Evolutionary conservation across 2,329 filamentous ascomycete genomes (phyloP), one percentile per base, ranked within the genome.

Genomic region (Gliomastix tumulicola): DNA sequence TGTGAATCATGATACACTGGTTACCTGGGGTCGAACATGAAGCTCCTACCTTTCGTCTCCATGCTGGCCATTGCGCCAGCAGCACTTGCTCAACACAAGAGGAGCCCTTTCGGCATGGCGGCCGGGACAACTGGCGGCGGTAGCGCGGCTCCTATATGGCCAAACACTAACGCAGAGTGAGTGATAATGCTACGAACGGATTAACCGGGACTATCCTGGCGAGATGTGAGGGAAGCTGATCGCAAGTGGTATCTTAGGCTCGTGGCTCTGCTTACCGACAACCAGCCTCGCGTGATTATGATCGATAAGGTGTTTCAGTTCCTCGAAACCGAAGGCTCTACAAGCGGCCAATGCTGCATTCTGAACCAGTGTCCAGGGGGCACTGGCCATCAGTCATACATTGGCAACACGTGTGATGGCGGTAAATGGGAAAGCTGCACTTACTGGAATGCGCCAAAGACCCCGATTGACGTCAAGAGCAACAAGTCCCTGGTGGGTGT

Each of bases 271-370:
- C 68, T 82, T 6, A 62, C 63, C 7, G 74, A 79, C 53, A 57
- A 56, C 37, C 52, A 60, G 16, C 48, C 76, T 10, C 69, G 75
- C 18, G 69, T 72, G 41, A 80, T 82, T 46, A 64, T 81, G 37
- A 61, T 82, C 20, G 66, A 67, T 50, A 71, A 75, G 49, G 66
- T 63, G 32, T 69, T 71, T 49, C 68, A 76, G 59, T 79, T 76
- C 62, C 68, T 60, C 21, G 66, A 63, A 25, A 66, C 64, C 10
- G 74, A 79, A 53, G 76, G 76, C 27, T 69, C 63, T 4, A 62
- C 60, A 6, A 71, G 62, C 21, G 65, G 55, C 30, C 66, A 62
- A 13, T 76, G 76, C 18, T 82, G 78, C 48, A 69, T 74, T 12
- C 13, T n/a, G n/a, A 16, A 28, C 17, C 76, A 76, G 18, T 36